Percentiles rank a stretch among this genome's conserved stretches.
Evolutionary conservation across 2,329 filamentous ascomycete genomes (phyloP).

Genomic region (Teratosphaeria epicoccoides): DNA sequence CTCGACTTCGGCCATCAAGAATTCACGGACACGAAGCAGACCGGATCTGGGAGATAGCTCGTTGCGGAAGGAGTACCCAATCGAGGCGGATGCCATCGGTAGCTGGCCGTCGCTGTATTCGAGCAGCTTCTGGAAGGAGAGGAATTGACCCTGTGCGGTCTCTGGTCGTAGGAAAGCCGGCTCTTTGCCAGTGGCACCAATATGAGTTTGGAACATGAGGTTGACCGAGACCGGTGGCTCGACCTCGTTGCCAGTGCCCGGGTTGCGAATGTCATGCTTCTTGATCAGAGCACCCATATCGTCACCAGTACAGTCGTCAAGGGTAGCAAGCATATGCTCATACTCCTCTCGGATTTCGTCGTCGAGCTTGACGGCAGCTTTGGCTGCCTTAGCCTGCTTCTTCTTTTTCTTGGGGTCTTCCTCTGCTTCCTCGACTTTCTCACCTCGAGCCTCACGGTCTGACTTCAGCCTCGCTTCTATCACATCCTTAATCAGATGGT

Average conservation of each 20-base stretch:
- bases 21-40: slow-evolving; percentile 87
- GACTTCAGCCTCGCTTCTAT: slow-evolving; percentile 79
- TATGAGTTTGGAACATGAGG: slow-evolving; percentile 95
- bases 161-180: slow-evolving; percentile 83
- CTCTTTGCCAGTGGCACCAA: slow-evolving; percentile 81
- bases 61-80: slow-evolving; percentile 96
- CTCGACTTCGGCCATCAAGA: slow-evolving; percentile 98
- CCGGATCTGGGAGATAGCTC: slow-evolving; percentile 91
- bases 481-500: slow-evolving; percentile 92
- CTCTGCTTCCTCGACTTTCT: slow-evolving; percentile 64
- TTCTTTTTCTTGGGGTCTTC: slow-evolving; percentile 82
- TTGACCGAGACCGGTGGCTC: slow-evolving; percentile 84
- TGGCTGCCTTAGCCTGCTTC: slow-evolving; percentile 50
- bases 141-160: slow-evolving; percentile 94
- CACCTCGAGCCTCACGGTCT: slow-evolving; percentile 82
- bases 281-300: slow-evolving; percentile 79
- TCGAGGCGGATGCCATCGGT: slow-evolving; percentile 94
- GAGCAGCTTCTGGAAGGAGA: slow-evolving; percentile 92
- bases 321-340: slow-evolving; percentile 78
- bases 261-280: slow-evolving; percentile 87
- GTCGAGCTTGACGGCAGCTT: slow-evolving; percentile 63
- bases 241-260: slow-evolving; percentile 64
- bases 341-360: slow-evolving; percentile 82
- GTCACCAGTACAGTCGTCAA: slow-evolving; percentile 87
- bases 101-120: slow-evolving; percentile 93